Evolutionary conservation across 805 yeast genomes (phyloP).

Genomic region (Naumovozyma dairenensis): DNA sequence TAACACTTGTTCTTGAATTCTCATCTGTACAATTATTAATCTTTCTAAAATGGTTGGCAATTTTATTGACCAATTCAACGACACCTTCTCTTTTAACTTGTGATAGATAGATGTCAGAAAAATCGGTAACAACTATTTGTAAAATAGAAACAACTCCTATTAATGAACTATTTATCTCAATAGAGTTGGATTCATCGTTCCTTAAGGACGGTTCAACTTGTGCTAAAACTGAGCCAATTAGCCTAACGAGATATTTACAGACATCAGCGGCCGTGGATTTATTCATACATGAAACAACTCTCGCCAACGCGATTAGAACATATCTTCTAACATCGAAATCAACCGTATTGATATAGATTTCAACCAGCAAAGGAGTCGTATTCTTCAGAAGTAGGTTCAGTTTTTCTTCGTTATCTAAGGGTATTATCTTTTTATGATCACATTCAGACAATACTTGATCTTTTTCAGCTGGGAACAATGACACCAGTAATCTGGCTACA

Average conservation of each 20-base stretch:
- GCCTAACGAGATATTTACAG: conserved; percentile 32
- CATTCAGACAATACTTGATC: conserved; percentile 18
- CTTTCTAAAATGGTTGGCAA: conserved; percentile 1
- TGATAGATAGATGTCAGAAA: conserved; percentile 35
- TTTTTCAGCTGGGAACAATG: conserved; percentile 43
- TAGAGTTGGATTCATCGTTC: conserved; percentile 9
- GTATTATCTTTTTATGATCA: conserved; percentile 14
- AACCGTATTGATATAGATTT: conserved; percentile 63
- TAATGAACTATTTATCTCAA: conserved; percentile 34
- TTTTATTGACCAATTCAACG: conserved; percentile 12
- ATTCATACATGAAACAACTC: conserved; percentile 38
- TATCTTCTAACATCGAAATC: conserved; percentile 54
- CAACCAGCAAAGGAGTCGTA: conserved; percentile 45
- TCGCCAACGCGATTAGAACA: conserved; percentile 42
- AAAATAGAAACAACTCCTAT: conserved; percentile 44
- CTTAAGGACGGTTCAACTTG: conserved; percentile 35
- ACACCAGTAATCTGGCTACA: conserved; percentile 45
- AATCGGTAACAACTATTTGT: conserved; percentile 34
- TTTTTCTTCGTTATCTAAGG: conserved; percentile 18
- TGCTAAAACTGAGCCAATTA: conserved; percentile 53
- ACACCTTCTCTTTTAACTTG: conserved; percentile 62
- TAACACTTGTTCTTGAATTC: neutral
- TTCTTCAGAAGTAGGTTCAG: conserved; percentile 33
- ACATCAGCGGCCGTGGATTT: conserved; percentile 27
- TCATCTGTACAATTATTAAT: neutral